Conservation (phyloP, 2,329 filamentous ascomycete species). For the Ascochyta clinopodiicola region DNA sequence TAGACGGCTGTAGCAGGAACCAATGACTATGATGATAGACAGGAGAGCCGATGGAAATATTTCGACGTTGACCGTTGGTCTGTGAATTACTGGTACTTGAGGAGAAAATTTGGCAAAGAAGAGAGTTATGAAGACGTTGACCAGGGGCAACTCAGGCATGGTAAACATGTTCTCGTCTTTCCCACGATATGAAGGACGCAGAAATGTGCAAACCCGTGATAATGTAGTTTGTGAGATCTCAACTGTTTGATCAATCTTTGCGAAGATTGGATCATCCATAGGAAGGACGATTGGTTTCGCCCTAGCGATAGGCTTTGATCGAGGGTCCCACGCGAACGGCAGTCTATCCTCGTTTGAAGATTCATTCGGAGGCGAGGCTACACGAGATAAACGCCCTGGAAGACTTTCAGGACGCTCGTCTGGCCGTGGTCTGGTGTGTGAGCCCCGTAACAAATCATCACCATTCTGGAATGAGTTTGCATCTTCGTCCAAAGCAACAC, state of each 20-base stretch:
- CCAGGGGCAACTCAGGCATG: constrained; percentile 4
- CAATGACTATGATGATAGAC: constrained; percentile 13
- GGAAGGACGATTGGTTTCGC: constrained; percentile 11
- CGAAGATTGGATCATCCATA: constrained; percentile 9
- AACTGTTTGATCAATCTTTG: not conserved
- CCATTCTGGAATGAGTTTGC: not conserved
- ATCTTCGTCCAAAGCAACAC: no score
- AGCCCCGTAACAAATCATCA: not conserved
- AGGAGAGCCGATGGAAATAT: not conserved
- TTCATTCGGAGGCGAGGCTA: constrained; percentile 11
- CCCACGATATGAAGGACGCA: not conserved
- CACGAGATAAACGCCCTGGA: not conserved
- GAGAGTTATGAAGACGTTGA: constrained; percentile 13
- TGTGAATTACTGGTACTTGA: constrained; percentile 9
- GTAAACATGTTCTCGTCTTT: constrained; percentile 2
- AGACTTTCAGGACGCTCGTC: not conserved
- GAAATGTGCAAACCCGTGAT: not conserved
- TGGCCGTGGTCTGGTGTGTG: not conserved
- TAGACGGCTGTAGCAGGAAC: constrained; percentile 11
- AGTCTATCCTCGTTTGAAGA: constrained; percentile 10
- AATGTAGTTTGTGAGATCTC: not conserved
- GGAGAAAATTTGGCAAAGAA: constrained; percentile 8
- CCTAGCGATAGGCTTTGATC: constrained; percentile 5
- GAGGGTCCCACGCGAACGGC: constrained; percentile 13
- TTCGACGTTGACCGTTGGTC: not conserved